These are phyloP conservation scores for Lotmaria passim DNA, from an alignment of 208 protist species.

Conservation along the genomic window DNA sequence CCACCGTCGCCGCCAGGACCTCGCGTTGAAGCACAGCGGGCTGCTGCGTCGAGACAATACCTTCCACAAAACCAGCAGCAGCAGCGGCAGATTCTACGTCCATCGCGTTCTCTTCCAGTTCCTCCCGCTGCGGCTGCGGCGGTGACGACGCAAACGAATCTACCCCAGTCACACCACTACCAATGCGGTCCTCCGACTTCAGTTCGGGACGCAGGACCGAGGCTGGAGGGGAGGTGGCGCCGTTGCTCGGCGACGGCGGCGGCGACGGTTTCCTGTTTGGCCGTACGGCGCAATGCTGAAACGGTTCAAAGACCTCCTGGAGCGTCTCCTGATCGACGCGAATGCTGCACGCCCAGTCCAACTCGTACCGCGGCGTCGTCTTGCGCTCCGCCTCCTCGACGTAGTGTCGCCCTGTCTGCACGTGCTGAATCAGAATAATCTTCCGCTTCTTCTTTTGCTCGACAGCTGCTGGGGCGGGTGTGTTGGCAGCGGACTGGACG, in stretches of 20 bases:
- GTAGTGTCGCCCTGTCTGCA: conserved; percentile 66
- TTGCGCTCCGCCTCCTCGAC: conserved; percentile 39
- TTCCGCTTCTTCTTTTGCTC: conserved; percentile 6
- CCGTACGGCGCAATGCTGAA: not conserved
- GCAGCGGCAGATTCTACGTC: not conserved
- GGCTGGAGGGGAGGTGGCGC: not conserved
- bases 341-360: conserved; percentile 64
- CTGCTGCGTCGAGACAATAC: conserved; percentile 1
- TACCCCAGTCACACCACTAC: not conserved
- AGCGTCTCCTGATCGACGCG: conserved; percentile 40
- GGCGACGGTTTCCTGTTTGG: conserved; percentile 2
- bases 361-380: conserved; percentile 51
- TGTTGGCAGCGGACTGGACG: too few relatives aligned
- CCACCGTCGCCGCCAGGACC: conserved; percentile 17
- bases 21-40: conserved; percentile 14
- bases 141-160: not conserved
- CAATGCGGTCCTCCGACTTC: not conserved
- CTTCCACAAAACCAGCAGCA: not conserved
- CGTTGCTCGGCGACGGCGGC: not conserved
- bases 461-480: not conserved
- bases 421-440: conserved; percentile 57
- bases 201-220: not conserved
- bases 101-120: not conserved
- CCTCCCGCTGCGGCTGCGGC: not conserved
- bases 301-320: conserved; percentile 18